Conservation (phyloP, 768 basidiomycete genomes). For the Lactarius akahatsu region DNA sequence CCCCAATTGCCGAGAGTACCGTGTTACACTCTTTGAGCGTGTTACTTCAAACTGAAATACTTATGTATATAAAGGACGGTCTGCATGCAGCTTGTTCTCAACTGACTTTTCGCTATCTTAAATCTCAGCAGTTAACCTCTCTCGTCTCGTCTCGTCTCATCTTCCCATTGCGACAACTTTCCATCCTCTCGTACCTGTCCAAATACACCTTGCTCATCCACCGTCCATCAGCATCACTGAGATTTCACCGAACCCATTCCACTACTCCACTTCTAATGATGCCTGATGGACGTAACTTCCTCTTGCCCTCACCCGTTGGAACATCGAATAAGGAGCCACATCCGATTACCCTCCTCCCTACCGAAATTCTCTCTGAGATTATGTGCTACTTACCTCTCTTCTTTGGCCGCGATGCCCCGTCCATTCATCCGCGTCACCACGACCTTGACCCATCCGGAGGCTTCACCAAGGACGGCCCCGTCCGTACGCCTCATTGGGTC, state of each 20-base stretch:
- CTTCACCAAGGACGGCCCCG: constrained; percentile 16
- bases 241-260: no score
- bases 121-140: not conserved
- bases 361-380: constrained; percentile 22
- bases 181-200: no score
- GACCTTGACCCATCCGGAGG: constrained; percentile 19
- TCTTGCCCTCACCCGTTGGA: not conserved
- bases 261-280: not conserved
- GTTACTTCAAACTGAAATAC: no score
- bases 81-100: not conserved
- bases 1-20: no score
- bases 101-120: not conserved
- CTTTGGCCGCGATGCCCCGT: constrained; percentile 14
- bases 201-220: no score
- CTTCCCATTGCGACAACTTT: no score
- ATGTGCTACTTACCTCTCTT: constrained; percentile 24
- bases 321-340: not conserved
- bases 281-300: no score
- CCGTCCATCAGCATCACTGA: no score
- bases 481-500: constrained; percentile 27
- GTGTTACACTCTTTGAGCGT: no score
- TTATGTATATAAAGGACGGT: no score
- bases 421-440: constrained; percentile 15
- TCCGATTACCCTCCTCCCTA: constrained; percentile 16
- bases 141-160: not conserved